phyloP scores from a whole-genome alignment of 2,329 filamentous ascomycete species.

The Penicillium italicum region DNA sequence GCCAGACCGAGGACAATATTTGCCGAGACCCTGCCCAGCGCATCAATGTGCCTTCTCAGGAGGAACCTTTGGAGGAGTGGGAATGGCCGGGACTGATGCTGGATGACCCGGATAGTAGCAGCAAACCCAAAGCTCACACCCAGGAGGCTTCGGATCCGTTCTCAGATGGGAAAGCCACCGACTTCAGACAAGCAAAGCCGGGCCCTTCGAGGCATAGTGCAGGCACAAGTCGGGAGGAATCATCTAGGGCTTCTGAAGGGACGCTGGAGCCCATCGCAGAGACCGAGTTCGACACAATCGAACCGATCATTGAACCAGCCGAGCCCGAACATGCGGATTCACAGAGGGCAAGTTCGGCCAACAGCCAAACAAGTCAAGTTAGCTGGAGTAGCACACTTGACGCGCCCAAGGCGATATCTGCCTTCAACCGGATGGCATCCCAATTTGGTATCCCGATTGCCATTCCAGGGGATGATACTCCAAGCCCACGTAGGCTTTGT shows the following conservation, averaged over 20 bases:
- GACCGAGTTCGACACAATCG: not conserved
- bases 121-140: not conserved
- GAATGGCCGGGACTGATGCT: constrained; percentile 7
- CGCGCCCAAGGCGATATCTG: constrained; percentile 22
- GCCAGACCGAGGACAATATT: constrained; percentile 34
- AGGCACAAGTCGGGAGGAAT: not conserved
- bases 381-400: constrained; percentile 20
- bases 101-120: not conserved
- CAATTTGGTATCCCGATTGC: constrained; percentile 23
- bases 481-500: constrained; percentile 8
- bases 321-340: not conserved
- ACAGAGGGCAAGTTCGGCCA: not conserved
- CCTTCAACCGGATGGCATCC: constrained; percentile 32
- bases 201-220: constrained; percentile 14
- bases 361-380: not conserved
- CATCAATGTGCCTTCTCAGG: constrained; percentile 20
- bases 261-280: constrained; percentile 5
- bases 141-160: constrained; percentile 18
- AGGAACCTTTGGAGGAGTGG: constrained; percentile 9
- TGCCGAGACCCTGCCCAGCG: constrained; percentile 32
- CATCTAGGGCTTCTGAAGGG: not conserved
- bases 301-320: not conserved
- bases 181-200: not conserved
- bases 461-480: constrained; percentile 7
- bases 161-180: constrained; percentile 18